Conservation (phyloP, 2,329 filamentous ascomycete species). For the Sporothrix euskadiensis region DNA sequence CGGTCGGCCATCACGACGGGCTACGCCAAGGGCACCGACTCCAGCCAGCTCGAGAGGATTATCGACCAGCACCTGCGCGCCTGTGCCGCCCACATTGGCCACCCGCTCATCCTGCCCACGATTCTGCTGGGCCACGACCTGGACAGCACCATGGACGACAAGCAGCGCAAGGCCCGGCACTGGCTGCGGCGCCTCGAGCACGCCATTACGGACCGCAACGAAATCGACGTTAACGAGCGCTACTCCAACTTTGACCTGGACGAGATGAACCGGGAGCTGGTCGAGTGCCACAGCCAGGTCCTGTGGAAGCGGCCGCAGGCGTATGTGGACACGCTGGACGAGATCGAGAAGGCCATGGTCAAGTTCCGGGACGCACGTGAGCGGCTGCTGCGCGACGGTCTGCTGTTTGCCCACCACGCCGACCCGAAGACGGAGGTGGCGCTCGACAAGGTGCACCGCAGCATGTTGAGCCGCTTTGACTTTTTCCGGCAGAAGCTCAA, state of each 20-base stretch:
- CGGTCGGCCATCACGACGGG: constrained; percentile 58
- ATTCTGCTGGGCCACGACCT: constrained; percentile 62
- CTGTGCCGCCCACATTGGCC: constrained; percentile 53
- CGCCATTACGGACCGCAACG: constrained; percentile 60
- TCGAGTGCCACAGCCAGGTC: constrained; percentile 56
- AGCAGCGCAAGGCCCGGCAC: constrained; percentile 63
- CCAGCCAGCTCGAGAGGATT: constrained; percentile 53
- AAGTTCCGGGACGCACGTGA: constrained; percentile 28
- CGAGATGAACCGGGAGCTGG: constrained; percentile 60
- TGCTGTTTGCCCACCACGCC: constrained; percentile 5
- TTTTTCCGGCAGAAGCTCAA: constrained; percentile 63
- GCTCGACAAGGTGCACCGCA: constrained; percentile 52
- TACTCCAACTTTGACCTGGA: constrained; percentile 60
- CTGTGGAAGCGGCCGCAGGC: constrained; percentile 53
- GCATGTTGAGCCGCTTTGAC: constrained; percentile 55
- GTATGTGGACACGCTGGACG: constrained; percentile 43
- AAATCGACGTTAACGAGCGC: constrained; percentile 57
- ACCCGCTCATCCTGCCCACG: constrained; percentile 60
- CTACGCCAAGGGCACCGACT: constrained; percentile 61
- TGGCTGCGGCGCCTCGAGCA: constrained; percentile 63
- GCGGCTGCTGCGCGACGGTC: constrained; percentile 20
- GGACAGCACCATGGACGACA: constrained; percentile 57
- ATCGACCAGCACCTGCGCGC: constrained; percentile 51
- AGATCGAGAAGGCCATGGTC: constrained; percentile 32
- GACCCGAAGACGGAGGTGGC: constrained; percentile 37